phyloP scores from a whole-genome alignment of 1,139 yeast genomes.

The Nakaseomyces nivariensis region DNA sequence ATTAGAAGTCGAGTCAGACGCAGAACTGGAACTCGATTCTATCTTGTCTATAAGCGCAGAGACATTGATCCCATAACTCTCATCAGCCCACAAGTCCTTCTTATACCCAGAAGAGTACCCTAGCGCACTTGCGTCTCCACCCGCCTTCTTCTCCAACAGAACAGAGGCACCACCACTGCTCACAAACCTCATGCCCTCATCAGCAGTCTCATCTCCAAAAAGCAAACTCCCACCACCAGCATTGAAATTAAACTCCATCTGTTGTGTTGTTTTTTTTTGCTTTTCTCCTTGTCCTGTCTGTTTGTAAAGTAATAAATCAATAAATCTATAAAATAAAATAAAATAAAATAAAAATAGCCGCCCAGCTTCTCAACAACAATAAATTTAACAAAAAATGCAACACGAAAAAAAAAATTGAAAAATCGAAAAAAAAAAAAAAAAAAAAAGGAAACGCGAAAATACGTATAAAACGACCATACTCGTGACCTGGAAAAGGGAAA shows the following conservation, averaged over 20 bases:
- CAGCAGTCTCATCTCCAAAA: background rate
- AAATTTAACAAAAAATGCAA: too few relatives aligned
- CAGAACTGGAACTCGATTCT: constrained; percentile 11
- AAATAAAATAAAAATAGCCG: too few relatives aligned
- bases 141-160: constrained; percentile 2
- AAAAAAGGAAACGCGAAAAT: too few relatives aligned
- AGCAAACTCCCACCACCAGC: background rate
- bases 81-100: constrained; percentile 21
- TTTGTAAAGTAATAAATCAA: background rate
- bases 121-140: background rate
- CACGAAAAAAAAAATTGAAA: too few relatives aligned
- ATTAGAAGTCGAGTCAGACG: too few relatives aligned
- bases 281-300: background rate
- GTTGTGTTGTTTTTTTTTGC: background rate
- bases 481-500: too few relatives aligned
- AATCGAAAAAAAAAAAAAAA: too few relatives aligned
- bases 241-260: background rate
- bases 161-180: background rate
- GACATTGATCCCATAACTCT: constrained; percentile 31
- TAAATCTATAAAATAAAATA: background rate
- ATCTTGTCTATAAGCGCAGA: constrained; percentile 29
- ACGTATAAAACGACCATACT: too few relatives aligned
- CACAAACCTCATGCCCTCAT: background rate
- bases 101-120: background rate
- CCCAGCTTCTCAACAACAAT: too few relatives aligned